Evolutionary conservation across 83 land plant genomes (phyloP).

Genomic region (Isoetes engelmannii): DNA sequence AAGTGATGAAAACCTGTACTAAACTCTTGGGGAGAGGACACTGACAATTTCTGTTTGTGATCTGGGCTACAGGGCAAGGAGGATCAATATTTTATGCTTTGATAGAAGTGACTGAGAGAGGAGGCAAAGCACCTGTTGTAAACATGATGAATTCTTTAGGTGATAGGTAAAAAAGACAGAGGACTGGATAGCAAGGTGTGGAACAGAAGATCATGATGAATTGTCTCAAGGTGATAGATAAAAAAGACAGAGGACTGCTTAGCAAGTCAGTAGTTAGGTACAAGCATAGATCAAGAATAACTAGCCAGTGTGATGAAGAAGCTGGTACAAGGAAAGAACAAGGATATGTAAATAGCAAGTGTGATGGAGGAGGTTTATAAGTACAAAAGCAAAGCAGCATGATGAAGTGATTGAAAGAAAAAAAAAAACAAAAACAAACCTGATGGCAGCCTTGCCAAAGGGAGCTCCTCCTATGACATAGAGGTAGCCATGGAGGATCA

Average conservation of each 20-base stretch:
- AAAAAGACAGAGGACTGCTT: neutral
- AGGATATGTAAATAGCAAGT: neutral
- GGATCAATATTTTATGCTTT: neutral
- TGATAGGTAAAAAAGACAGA: neutral
- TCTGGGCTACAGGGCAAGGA: no score
- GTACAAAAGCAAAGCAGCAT: neutral
- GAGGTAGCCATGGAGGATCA: slow-evolving; percentile 24
- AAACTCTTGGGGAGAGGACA: no score
- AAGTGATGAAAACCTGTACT: no score
- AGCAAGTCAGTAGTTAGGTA: neutral
- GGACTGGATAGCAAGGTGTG: neutral
- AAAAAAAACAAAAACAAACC: slow-evolving; percentile 4
- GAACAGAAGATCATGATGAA: no score
- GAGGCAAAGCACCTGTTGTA: neutral
- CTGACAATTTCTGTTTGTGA: no score
- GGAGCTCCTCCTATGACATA: slow-evolving; percentile 37
- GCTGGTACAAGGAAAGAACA: neutral
- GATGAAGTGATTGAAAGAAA: neutral
- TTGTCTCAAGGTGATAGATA: no score
- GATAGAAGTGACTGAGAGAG: neutral
- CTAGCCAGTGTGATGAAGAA: neutral
- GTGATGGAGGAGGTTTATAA: neutral
- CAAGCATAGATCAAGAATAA: neutral
- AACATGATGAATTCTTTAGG: neutral
- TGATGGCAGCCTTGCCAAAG: slow-evolving; percentile 28